Evolutionary conservation across 1,284 basidiomycete species (phyloP).

Genomic region (Moniliella sp.): DNA sequence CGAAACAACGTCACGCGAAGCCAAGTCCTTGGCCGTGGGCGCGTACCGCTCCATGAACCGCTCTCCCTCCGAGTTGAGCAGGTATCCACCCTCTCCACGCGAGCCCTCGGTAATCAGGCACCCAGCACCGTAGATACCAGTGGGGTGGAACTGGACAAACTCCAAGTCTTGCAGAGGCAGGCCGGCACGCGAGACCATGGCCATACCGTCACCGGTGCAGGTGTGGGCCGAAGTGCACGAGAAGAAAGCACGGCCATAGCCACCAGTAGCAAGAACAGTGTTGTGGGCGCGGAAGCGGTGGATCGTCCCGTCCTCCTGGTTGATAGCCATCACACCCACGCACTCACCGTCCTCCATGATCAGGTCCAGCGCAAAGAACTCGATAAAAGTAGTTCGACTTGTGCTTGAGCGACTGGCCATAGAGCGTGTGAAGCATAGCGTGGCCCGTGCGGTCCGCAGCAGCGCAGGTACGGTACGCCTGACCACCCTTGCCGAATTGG

Average conservation of each 20-base stretch:
- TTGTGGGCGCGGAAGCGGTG: conserved; percentile 96
- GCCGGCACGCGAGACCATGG: conserved; percentile 90
- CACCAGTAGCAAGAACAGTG: conserved; percentile 92
- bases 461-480: conserved; percentile 94
- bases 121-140: conserved; percentile 96
- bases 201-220: conserved; percentile 95
- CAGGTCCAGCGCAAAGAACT: conserved; percentile 83
- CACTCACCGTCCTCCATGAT: conserved; percentile 98
- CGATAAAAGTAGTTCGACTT: conserved; percentile 99
- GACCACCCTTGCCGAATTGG: conserved; percentile 90
- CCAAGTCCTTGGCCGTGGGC: conserved; percentile 95
- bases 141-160: conserved; percentile 99
- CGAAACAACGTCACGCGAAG: conserved; percentile 95
- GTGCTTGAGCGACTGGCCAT: conserved; percentile 94
- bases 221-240: conserved; percentile 97
- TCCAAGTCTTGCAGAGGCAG: conserved; percentile 90
- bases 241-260: conserved; percentile 96
- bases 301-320: conserved; percentile 97
- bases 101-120: conserved; percentile 98
- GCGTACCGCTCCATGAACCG: conserved; percentile 99
- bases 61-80: conserved; percentile 95
- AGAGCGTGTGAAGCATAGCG: conserved; percentile 90
- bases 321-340: conserved; percentile 93
- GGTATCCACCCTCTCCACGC: conserved; percentile 94
- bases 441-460: conserved; percentile 97